phyloP scores from a whole-genome alignment of 306 rosid genomes.

The Begonia fuchsioides region DNA sequence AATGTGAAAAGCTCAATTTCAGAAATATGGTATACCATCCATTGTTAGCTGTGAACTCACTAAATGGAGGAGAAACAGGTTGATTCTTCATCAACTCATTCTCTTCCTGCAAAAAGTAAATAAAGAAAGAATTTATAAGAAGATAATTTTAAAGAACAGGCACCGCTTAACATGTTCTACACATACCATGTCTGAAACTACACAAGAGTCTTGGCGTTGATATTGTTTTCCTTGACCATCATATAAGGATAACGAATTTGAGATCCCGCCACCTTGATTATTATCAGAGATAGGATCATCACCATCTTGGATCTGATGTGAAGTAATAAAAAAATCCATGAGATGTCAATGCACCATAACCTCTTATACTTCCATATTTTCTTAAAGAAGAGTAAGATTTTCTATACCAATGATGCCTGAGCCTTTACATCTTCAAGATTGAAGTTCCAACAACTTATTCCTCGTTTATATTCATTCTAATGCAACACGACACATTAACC shows the following conservation, averaged over 20 bases:
- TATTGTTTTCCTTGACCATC: slow-evolving; percentile 39
- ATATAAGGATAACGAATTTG: slow-evolving; percentile 31
- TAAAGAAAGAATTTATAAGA: slow-evolving; percentile 2
- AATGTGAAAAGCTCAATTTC: too few species aligned
- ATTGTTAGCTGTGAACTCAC: slow-evolving; percentile 26
- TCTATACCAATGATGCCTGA: slow-evolving; percentile 69
- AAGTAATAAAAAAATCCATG: slow-evolving; percentile 6
- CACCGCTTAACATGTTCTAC: not conserved
- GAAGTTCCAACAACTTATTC: slow-evolving; percentile 91
- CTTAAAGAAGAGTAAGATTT: too few species aligned
- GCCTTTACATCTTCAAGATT: slow-evolving; percentile 77
- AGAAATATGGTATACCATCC: slow-evolving; percentile 24
- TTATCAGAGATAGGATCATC: slow-evolving; percentile 46
- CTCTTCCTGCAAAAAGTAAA: slow-evolving; percentile 49
- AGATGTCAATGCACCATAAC: too few species aligned
- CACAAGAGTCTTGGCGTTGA: slow-evolving; percentile 13
- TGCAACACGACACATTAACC: too few species aligned
- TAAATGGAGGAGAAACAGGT: slow-evolving; percentile 20
- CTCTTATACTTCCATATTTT: too few species aligned
- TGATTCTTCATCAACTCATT: slow-evolving; percentile 25
- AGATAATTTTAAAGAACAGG: not conserved
- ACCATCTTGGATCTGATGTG: slow-evolving; percentile 53
- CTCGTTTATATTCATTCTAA: slow-evolving; percentile 82
- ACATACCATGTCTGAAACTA: slow-evolving; percentile 32
- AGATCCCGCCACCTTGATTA: slow-evolving; percentile 27